Evolutionary conservation across 805 yeast genomes (phyloP), one percentile per base, ranked within the genome.

Genomic region (Blastobotrys attinorum): DNA sequence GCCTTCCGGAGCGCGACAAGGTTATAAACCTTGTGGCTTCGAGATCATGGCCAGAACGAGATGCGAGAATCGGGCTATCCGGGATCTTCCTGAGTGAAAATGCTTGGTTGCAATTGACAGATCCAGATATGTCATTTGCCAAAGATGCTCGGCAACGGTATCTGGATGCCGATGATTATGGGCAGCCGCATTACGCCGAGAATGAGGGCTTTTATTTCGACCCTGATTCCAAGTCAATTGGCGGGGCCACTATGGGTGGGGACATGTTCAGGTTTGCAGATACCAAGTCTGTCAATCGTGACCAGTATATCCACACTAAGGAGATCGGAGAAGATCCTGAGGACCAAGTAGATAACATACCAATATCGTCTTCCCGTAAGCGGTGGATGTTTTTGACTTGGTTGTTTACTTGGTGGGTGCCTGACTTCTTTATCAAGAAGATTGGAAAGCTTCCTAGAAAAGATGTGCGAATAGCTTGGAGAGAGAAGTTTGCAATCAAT

Each of bases 401-500:
- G 62, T 20, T 52, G 4, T 52, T 57, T 23, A 67, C 71, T 1
- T 67, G 63, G 63, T 67, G 66, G 64, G 49, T 63, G n/a, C 71
- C 71, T 3, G 67, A 67, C 8, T 39, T 45, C 4, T 50, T 60
- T 34, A 58, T 66, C 45, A 46, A 47, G 44, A 34, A 37, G 11
- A n/a, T 62, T 18, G 65, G 66, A 2, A 38, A 54, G 11, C 59
- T 65, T 51, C 53, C 57, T 2, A 50, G 66, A 33, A 57, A 57
- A 33, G 65, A 65, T 44, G 56, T 66, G 5, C 63, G 69, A 15
- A 46, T 61, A 7, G 71, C 71, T 1, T 67, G 71, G 71, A 52
- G 70, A 17, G 71, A 66, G 42, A 66, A 67, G 51, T 47, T 67
- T 18, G 67, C 71, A 6, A 67, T 67, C 52, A 67, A 67, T 40